These are phyloP conservation scores for Trichoderma oligosporum DNA, from an alignment of 2,329 filamentous ascomycete species.

Conservation along the genomic window DNA sequence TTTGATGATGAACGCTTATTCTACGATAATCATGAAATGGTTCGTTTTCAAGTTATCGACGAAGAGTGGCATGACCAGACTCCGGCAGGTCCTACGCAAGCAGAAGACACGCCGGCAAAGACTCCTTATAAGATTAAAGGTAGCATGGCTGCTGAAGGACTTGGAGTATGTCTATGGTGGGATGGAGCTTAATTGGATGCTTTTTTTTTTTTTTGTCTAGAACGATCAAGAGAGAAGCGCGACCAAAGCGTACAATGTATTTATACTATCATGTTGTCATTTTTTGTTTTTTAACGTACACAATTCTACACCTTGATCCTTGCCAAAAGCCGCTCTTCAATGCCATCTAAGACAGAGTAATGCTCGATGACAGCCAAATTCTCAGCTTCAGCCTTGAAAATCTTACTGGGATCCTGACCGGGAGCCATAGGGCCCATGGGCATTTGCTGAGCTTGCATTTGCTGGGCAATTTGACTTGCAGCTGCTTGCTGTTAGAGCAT, in stretches of 20 bases:
- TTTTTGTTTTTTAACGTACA: conserved; percentile 1
- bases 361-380: conserved; percentile 95
- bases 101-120: conserved; percentile 58
- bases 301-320: conserved; percentile 40
- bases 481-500: conserved; percentile 48
- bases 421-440: conserved; percentile 62
- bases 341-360: conserved; percentile 81
- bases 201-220: no score
- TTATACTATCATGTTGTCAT: conserved; percentile 25
- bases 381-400: conserved; percentile 88
- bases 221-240: conserved; percentile 15
- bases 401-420: conserved; percentile 90
- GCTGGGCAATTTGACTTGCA: conserved; percentile 85
- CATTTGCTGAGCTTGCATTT: conserved; percentile 68
- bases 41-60: conserved; percentile 77
- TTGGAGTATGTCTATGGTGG: conserved; percentile 65
- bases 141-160: conserved; percentile 59
- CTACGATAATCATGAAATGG: conserved; percentile 86
- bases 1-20: conserved; percentile 71
- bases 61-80: conserved; percentile 92
- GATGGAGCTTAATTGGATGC: conserved; percentile 35
- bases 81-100: conserved; percentile 61
- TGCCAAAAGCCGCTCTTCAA: conserved; percentile 77
- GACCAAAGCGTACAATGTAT: conserved; percentile 27
- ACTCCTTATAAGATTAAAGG: conserved; percentile 69